Evolutionary conservation across 192 early-diverging fungal genomes (phyloP), one percentile per base, ranked within the genome.

Genomic region (Backusella australiensis): DNA sequence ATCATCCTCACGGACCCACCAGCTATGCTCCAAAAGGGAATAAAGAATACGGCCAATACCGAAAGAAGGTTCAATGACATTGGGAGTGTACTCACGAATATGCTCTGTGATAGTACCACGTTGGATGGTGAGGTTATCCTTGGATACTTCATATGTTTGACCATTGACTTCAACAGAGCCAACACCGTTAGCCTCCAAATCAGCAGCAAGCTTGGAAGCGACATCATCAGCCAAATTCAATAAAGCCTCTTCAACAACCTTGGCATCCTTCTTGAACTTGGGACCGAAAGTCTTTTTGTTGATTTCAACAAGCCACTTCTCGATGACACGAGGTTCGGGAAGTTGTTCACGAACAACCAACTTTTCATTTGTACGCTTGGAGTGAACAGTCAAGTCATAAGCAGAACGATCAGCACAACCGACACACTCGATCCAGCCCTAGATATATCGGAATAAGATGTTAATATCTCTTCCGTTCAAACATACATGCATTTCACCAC

Each of bases 31-130:
- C 75, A 99, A 86, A 32, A 98, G 92, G 53, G 95, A 91, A 84
- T 98, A 97, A 72, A 99, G 84, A 68, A 99, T 98, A 77, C 98
- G 96, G 72, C 97, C 96, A 73, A 99, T 93, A 88, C 97, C 98
- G 86, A 99, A 99, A 35, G 98, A 98, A 32, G 98, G 98, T 85
- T 99, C 98, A 81, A 99, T 99, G 78, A 99, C 98, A 80, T 96
- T 99, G 59, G 98, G 98, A 23, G 87, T 93, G 86, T 93, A 99
- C 85, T 98, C 96, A 82, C 97, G 94, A 26, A 96, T 77, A 70
- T 86, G 76, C 63, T 86, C 82, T 26, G 85, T 84, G 23, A 84
- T 75, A 21, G 80, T 84, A 21, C 76, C 80, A 21, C 72, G 69
- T 21, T 78, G 29, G 34, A 86, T 73, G 12, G 74, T 76, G 7